A percentile compares a stretch with the other conserved stretches of the same genome.
Conservation (phyloP, 1,284 basidiomycete species). For the Moesziomyces globuligerus region DNA sequence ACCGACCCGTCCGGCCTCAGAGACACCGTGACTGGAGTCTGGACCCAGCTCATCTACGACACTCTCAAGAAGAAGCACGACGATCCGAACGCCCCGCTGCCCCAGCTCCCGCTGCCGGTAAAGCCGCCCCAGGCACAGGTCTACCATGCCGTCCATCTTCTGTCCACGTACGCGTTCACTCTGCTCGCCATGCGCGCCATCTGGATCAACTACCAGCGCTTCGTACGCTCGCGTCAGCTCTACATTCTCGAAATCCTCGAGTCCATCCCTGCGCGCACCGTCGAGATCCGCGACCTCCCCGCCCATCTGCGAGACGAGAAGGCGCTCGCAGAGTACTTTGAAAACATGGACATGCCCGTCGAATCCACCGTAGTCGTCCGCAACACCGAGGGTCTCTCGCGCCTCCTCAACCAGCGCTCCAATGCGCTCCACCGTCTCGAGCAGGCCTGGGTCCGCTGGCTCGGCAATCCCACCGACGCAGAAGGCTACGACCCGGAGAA, state of each 20-base stretch:
- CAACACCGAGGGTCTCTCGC: constrained; percentile 79
- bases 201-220: constrained; percentile 86
- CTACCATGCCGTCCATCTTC: constrained; percentile 76
- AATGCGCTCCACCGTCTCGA: constrained; percentile 81
- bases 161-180: constrained; percentile 94
- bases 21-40: constrained; percentile 21
- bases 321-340: constrained; percentile 90
- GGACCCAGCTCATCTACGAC: constrained; percentile 29
- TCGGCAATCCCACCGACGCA: constrained; percentile 88
- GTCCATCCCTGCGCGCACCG: constrained; percentile 90
- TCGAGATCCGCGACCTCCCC: constrained; percentile 86
- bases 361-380: constrained; percentile 90
- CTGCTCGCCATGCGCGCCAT: constrained; percentile 84
- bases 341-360: constrained; percentile 73
- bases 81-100: constrained; percentile 42
- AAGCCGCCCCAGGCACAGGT: constrained; percentile 65
- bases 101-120: constrained; percentile 45
- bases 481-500: constrained; percentile 76
- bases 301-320: constrained; percentile 83
- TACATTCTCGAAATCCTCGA: constrained; percentile 93
- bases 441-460: constrained; percentile 82
- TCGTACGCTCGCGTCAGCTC: constrained; percentile 89
- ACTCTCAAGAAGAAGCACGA: constrained; percentile 15
- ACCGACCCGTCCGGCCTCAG: constrained; percentile 10
- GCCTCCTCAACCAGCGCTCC: constrained; percentile 80